Conservation (phyloP, 1,284 basidiomycete species). For the Moesziomyces parantarcticus region DNA sequence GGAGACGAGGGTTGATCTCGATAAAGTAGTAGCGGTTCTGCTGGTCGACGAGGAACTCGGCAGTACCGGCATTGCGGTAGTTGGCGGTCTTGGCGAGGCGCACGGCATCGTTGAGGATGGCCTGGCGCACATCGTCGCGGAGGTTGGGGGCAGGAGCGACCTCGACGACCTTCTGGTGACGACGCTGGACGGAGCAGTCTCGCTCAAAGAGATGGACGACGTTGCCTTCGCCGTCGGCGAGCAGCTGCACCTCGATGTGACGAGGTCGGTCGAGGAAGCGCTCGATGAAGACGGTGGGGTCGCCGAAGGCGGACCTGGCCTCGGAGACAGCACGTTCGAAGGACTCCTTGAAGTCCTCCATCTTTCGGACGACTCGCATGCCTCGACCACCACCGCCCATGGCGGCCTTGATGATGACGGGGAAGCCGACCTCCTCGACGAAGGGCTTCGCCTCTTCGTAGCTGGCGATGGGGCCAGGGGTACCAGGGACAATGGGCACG, state of each 20-base stretch:
- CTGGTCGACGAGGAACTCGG: slow-evolving; percentile 95
- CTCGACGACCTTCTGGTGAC: slow-evolving; percentile 99
- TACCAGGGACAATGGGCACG: slow-evolving; percentile 97
- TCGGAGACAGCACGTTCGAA: slow-evolving; percentile 95
- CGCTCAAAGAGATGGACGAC: slow-evolving; percentile 99
- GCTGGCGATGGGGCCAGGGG: slow-evolving; percentile 86
- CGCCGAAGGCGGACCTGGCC: slow-evolving; percentile 92
- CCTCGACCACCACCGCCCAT: slow-evolving; percentile 99
- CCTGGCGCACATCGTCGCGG: slow-evolving; percentile 87
- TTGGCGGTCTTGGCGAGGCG: slow-evolving; percentile 96
- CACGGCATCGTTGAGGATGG: slow-evolving; percentile 98
- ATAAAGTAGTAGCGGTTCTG: slow-evolving; percentile 97
- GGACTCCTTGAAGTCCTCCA: slow-evolving; percentile 87
- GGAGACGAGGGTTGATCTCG: slow-evolving; percentile 98
- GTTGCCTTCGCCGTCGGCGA: slow-evolving; percentile 99
- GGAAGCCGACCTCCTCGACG: slow-evolving; percentile 92
- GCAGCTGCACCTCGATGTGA: slow-evolving; percentile 97
- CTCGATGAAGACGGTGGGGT: slow-evolving; percentile 99
- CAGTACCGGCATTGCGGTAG: slow-evolving; percentile 98
- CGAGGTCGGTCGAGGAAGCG: slow-evolving; percentile 97
- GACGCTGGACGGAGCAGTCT: slow-evolving; percentile 98
- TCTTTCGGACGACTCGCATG: slow-evolving; percentile 74
- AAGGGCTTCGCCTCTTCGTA: slow-evolving; percentile 87
- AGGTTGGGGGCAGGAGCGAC: slow-evolving; percentile 96
- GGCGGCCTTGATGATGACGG: slow-evolving; percentile 99